These are phyloP conservation scores for Dactylis glomerata DNA, from an alignment of 176 grass and related monocot species.

Conservation along the genomic window DNA sequence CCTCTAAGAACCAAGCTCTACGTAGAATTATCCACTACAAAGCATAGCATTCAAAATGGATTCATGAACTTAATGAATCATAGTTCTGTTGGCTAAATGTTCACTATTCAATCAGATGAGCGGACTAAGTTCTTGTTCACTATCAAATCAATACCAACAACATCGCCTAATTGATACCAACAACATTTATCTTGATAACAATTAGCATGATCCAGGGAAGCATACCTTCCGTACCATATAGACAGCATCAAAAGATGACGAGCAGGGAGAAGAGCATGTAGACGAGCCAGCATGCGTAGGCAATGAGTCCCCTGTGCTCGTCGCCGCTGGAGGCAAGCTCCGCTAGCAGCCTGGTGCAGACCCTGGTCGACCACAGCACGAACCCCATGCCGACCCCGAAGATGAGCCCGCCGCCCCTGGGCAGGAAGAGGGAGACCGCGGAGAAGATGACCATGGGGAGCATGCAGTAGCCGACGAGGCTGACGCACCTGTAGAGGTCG, in stretches of 20 bases:
- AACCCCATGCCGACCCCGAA: conserved; percentile 70
- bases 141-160: not conserved
- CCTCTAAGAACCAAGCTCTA: not conserved
- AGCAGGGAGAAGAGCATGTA: conserved; percentile 96
- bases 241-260: conserved; percentile 69
- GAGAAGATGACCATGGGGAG: conserved; percentile 99
- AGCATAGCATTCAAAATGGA: not conserved
- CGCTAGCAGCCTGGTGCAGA: conserved; percentile 75
- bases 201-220: not conserved
- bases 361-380: conserved; percentile 88
- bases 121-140: not conserved
- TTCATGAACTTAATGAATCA: not conserved
- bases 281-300: conserved; percentile 90
- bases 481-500: conserved; percentile 86
- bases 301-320: conserved; percentile 72
- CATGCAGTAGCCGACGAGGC: conserved; percentile 94
- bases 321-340: conserved; percentile 87
- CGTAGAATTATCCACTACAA: not conserved
- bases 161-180: not conserved
- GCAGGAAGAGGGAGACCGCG: conserved; percentile 76
- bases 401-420: conserved; percentile 64
- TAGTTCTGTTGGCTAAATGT: not conserved
- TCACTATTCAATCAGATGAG: not conserved
- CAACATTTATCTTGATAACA: not conserved
- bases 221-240: conserved; percentile 21